Conservation (phyloP, 2,329 filamentous ascomycete species). For the Dactylellina haptotyla region DNA sequence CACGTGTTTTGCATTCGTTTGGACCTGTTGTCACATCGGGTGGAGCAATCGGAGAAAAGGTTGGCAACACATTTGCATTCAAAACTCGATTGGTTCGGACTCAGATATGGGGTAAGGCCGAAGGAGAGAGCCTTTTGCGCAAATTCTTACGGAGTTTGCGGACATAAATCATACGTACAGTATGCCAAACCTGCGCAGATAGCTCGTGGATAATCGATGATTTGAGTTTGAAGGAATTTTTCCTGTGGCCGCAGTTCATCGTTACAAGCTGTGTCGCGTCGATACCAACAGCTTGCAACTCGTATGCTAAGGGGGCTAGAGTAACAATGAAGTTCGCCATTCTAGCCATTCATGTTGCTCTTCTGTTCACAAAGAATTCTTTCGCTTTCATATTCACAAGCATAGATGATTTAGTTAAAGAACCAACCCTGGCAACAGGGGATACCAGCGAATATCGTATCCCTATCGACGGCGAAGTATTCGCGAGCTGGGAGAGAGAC, state of each 20-base stretch:
- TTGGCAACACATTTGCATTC: neutral
- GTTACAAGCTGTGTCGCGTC: too few species aligned
- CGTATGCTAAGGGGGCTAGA: neutral
- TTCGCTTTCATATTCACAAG: neutral
- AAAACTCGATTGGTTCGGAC: too few species aligned
- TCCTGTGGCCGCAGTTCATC: too few species aligned
- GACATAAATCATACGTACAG: neutral
- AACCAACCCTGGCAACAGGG: conserved; percentile 1
- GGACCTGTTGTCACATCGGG: too few species aligned
- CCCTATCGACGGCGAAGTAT: conserved; percentile 20
- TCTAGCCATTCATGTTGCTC: neutral
- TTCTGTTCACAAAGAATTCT: neutral
- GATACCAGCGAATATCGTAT: conserved; percentile 34
- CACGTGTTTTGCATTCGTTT: too few species aligned
- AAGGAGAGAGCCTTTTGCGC: neutral
- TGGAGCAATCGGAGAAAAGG: neutral
- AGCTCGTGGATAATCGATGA: too few species aligned
- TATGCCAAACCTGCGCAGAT: neutral
- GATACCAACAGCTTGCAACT: too few species aligned
- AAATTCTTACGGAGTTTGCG: conserved; percentile 1
- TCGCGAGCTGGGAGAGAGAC: conserved; percentile 10
- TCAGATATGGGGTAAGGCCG: too few species aligned
- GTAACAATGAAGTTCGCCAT: neutral
- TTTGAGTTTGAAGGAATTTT: too few species aligned
- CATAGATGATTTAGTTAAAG: neutral